A percentile compares a stretch with the other conserved stretches of the same genome.
phyloP scores from a whole-genome alignment of 2,329 filamentous ascomycete genomes.

The Cercospora beticola region DNA sequence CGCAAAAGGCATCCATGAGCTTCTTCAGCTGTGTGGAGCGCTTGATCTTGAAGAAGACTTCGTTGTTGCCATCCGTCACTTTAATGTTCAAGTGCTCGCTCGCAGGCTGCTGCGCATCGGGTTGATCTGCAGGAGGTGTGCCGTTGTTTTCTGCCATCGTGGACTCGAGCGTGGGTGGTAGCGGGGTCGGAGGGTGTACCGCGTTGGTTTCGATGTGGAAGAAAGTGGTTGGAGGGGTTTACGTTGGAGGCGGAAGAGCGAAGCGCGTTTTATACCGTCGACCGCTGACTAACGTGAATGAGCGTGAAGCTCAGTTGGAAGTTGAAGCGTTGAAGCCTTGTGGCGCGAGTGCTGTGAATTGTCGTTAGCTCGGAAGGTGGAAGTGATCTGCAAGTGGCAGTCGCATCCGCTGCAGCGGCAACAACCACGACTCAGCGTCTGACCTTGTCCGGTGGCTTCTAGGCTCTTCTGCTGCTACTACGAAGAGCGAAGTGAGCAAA shows the following conservation, averaged over 20 bases:
- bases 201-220: slow-evolving; percentile 3
- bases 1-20: slow-evolving; percentile 97
- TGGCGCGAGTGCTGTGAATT: slow-evolving; percentile 16
- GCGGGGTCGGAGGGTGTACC: slow-evolving; percentile 2
- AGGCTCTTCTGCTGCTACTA: not conserved
- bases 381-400: slow-evolving; percentile 1
- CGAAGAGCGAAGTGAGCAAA: not conserved
- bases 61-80: slow-evolving; percentile 98
- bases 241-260: slow-evolving; percentile 9
- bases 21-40: slow-evolving; percentile 92
- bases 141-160: slow-evolving; percentile 51
- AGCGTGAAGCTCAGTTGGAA: not conserved
- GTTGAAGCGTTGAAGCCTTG: slow-evolving; percentile 10
- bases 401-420: not conserved
- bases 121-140: slow-evolving; percentile 37
- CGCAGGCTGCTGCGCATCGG: slow-evolving; percentile 41
- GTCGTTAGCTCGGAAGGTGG: slow-evolving; percentile 9
- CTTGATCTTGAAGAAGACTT: slow-evolving; percentile 99
- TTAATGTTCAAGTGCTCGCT: slow-evolving; percentile 97
- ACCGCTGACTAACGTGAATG: slow-evolving; percentile 23
- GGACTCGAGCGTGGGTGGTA: slow-evolving; percentile 40
- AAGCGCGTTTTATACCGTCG: slow-evolving; percentile 22
- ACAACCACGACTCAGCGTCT: not conserved
- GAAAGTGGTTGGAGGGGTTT: slow-evolving; percentile 13
- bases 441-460: not conserved